Base-by-base conservation (phyloP, 2,329 filamentous ascomycete genomes). In the Penicillium crustosum region DNA sequence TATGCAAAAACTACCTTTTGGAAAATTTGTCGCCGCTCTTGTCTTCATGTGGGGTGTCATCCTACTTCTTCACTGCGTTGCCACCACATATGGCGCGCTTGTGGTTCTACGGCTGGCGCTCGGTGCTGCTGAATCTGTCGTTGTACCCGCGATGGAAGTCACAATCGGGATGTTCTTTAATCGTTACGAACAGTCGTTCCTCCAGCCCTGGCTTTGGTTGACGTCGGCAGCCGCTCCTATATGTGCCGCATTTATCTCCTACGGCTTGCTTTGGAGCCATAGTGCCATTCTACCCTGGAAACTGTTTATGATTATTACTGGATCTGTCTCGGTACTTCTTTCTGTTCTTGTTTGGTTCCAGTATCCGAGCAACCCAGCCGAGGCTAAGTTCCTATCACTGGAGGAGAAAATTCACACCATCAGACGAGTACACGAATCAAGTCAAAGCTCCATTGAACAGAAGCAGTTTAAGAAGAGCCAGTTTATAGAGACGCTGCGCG, bases 121-220 rank as follows among this genome's bases (percentile, higher is more conserved):
- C 0, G 76, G 76, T 2, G 71, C 68, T 15, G 65, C 68, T 1
- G 75, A 77, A 55, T 67, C 74, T 0, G 69, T 70, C 10, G 64
- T 78, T 4, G 73, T 78, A 1, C 76, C 76, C 0, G 75, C 75
- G 2, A 73, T 78, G 65, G 76, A 78, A 33, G 73, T 78, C 48
- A 77, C 76, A 0, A 73, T 78, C 9, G 73, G 72, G n/a, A 64
- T 64, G 62, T 79, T 79, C 42, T 83, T 84, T 63, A 77, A 75
- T 1, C 58, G 70, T 0, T 65, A 75, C 10, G 80, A 83, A 42
- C 75, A 75, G 10, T 74, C 77, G 1, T 74, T 81, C 43, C 76
- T 82, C 0, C 79, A 81, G 9, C 75, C 82, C 0, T 68, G 84
- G 0, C 83, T 84, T 57, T 84, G 82, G 81, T 42, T 61, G 3